Percentiles rank a stretch among this genome's conserved stretches.
Evolutionary conservation across 768 basidiomycete genomes (phyloP).

Genomic region (Leccinellum rugosiceps): DNA sequence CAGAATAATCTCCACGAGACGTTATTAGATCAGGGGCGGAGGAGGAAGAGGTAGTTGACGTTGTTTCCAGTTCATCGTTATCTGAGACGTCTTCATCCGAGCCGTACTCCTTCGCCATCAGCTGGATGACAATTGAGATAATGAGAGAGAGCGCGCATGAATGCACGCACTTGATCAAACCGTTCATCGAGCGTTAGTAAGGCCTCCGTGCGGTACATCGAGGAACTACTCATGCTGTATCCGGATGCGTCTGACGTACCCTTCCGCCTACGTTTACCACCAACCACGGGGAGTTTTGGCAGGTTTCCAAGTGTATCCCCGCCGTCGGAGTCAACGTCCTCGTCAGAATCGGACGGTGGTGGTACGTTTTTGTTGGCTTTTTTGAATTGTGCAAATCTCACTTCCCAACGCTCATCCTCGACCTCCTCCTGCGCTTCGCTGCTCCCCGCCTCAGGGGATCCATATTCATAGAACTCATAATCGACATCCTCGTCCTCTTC

Average conservation of each 20-base stretch:
- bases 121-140: conserved; percentile 28
- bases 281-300: conserved; percentile 73
- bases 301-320: conserved; percentile 80
- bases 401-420: conserved; percentile 61
- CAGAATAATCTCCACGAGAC: conserved; percentile 83
- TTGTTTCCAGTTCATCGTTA: conserved; percentile 48
- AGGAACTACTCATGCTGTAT: conserved; percentile 96
- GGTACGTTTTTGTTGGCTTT: conserved; percentile 35
- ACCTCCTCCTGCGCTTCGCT: conserved; percentile 27
- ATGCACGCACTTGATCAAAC: conserved; percentile 77
- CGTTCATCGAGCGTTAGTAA: conserved; percentile 86
- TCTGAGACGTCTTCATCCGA: conserved; percentile 48
- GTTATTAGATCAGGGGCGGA: conserved; percentile 74
- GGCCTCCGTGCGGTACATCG: conserved; percentile 90
- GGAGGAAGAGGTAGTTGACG: conserved; percentile 46
- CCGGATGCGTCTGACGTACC: conserved; percentile 85
- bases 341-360: conserved; percentile 43
- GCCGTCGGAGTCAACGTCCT: conserved; percentile 57
- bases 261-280: conserved; percentile 69
- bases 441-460: conserved; percentile 17
- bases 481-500: conserved; percentile 55
- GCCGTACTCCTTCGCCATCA: conserved; percentile 82
- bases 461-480: conserved; percentile 64
- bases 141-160: neutral
- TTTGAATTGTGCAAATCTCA: conserved; percentile 80